Base-by-base conservation (phyloP, 1,139 yeast genomes). In the Candida mesenterica region DNA sequence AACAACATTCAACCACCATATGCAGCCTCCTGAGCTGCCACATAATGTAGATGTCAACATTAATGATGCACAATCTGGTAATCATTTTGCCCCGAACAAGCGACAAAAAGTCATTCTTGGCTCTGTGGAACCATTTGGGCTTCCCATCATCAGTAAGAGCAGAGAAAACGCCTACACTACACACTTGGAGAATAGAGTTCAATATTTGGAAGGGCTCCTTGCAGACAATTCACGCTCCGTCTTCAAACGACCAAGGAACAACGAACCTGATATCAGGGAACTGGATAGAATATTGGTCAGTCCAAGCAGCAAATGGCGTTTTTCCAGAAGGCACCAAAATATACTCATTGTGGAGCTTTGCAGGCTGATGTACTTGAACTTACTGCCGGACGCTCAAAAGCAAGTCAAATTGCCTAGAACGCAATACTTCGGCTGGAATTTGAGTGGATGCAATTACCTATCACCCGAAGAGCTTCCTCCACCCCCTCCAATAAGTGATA, bases 401-500 rank as follows among this genome's bases (percentile, higher is more conserved):
- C 53, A 61, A 27, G 68, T 78, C 4, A 52, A 61, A 4, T 48
- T 75, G 9, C 87, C 87, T 3, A 55, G 86, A 39, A 59, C 68
- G 14, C 86, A 80, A 49, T 74, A 68, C 42, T 80, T 77, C 48
- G 85, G 83, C 12, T 80, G 85, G 85, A 80, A 80, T 50, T 62
- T 79, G 75, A 66, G 76, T 24, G 85, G 86, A 1, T 68, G 68
- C 15, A 72, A 72, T 44, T 80, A 75, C 48, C 47, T 77, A 14
- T 55, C 56, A 17, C 59, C 68, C 5, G 70, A 70, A 27, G 54
- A 53, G 5, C 52, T 74, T 15, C 75, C 77, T 3, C 52, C 55
- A 4, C 33, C 53, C 3, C 71, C 72, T 4, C 54, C 54, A 5
- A 32, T 54, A n/a, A 50, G 20, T 19, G 37, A 14, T 7, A 32